Evolutionary conservation across 2,329 filamentous ascomycete genomes (phyloP), one percentile per base, ranked within the genome.

Genomic region (Nemania sp.): DNA sequence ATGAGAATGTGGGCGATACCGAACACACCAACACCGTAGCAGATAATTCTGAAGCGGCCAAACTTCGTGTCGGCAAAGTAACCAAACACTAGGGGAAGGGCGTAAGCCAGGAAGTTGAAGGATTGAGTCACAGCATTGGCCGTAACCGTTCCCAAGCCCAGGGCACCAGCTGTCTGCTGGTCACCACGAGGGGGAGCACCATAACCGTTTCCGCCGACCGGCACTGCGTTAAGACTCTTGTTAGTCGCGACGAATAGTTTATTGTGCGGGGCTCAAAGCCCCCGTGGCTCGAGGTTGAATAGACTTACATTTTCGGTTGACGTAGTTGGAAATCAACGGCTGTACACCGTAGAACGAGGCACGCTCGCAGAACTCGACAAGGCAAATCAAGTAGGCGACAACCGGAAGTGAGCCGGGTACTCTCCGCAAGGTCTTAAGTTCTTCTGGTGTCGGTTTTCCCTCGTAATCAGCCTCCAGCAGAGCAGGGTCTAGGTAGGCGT

Each of bases 31-130:
- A 90, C 86, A 64, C 89, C 88, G 70, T 84, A 83, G 73, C 87
- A 85, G 69, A 92, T 92, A 42, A 90, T 88, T 68, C 81, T 81
- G 77, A 87, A 92, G 63, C 89, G 87, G 59, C 90, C 90, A 45
- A 84, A 83, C 67, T 85, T 87, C 57, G 87, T 81, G 72, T 93
- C 90, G 43, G 89, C 87, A 13, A 89, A 66, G 72, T 80, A 85
- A 17, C 79, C 81, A 56, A 81, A 79, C 6, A 84, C 40, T 21
- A 88, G 78, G 0, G 86, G 86, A 12, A 87, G 74, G 3, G 80
- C 73, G 66, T 87, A 88, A 1, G 83, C 79, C 39, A 88, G 71
- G 67, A 88, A 80, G 58, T 74, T 80, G 76, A 84, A 87, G 29
- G 81, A 81, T 63, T 87, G 77, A 5, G 73, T 76, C 37, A 85